Evolutionary conservation across 345 rosid genomes (phyloP), one percentile per base, ranked within the genome.

Genomic region (Corymbia maculata): DNA sequence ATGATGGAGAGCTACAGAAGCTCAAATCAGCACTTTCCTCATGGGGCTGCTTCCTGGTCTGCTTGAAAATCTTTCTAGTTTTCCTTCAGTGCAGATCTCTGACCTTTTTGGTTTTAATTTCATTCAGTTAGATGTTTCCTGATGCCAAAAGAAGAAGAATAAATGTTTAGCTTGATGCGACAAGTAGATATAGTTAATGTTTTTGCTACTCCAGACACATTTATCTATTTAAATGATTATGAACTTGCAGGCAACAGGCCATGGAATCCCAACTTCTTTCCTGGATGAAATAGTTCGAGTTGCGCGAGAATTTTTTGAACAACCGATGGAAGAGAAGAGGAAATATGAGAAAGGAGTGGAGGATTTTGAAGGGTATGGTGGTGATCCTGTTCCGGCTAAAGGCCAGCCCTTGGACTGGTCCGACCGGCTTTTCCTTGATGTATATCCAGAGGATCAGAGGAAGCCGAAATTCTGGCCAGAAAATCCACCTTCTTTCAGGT

Each of bases 1-100:
- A 88, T 55, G 85, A 87, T 32, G 68, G 91, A 53, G 93, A 92
- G 85, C 92, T 93, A 50, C 85, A 88, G 82, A 95, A 92, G 51
- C 93, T 95, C 75, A 88, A 92, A 89, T 89, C 89, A 79, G 95
- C 94, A 70, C 95, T 94, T 79, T 88, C 84, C 87, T 86, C 91
- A 3, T 94, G 94, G 95, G 96, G 95, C 85, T 93, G 95, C 91
- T 92, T 93, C 80, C 94, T 91, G 95, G 96, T 87, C 28, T 49
- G 80, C 42, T 44, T 45, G 32, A 79, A 30, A 26, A n/a, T 61
- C 52, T 55, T 61, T 26, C 80, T 61, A 5, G 49, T 36, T 75
- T 75, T 55, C 42, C 8, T 66, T 4, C 55, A 17, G 52, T 7
- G 50, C 9, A 26, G n/a, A 30, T 17, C 30, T 51, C n/a, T 61